phyloP scores from a whole-genome alignment of 768 basidiomycete species.

The Lentinus tigrinus region DNA sequence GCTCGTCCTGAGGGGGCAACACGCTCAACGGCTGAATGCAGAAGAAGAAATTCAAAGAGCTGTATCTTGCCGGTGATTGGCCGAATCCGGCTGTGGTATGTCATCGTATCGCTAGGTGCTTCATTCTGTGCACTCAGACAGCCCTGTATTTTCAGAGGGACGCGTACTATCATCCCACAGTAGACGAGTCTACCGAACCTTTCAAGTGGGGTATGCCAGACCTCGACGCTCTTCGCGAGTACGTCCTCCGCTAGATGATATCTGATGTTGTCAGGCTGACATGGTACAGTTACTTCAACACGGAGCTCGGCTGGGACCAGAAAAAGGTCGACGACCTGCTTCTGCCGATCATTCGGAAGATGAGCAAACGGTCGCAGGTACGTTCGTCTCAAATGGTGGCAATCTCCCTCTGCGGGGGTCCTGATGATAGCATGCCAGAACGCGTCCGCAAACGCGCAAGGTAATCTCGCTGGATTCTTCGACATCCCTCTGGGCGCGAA shows the following conservation, averaged over 20 bases:
- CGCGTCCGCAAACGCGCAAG: constrained; percentile 71
- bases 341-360: constrained; percentile 88
- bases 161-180: constrained; percentile 89
- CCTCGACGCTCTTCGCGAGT: constrained; percentile 87
- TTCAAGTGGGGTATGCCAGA: constrained; percentile 99
- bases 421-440: constrained; percentile 37
- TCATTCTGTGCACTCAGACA: neutral
- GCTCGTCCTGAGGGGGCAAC: no score
- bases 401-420: neutral
- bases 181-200: constrained; percentile 88
- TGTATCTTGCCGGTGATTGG: constrained; percentile 84
- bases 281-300: constrained; percentile 21
- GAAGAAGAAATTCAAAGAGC: constrained; percentile 87
- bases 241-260: constrained; percentile 23
- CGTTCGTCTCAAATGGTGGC: constrained; percentile 18
- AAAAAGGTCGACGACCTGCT: constrained; percentile 86
- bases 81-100: constrained; percentile 88
- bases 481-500: constrained; percentile 65
- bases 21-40: constrained; percentile 29
- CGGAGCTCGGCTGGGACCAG: constrained; percentile 81
- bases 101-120: neutral
- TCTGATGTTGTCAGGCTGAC: neutral
- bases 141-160: constrained; percentile 55
- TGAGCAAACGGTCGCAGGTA: constrained; percentile 80
- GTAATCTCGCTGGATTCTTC: constrained; percentile 73